These are phyloP conservation scores for Hamamelis virginiana DNA, from an alignment of 164 flowering plant genomes.

Conservation along the genomic window DNA sequence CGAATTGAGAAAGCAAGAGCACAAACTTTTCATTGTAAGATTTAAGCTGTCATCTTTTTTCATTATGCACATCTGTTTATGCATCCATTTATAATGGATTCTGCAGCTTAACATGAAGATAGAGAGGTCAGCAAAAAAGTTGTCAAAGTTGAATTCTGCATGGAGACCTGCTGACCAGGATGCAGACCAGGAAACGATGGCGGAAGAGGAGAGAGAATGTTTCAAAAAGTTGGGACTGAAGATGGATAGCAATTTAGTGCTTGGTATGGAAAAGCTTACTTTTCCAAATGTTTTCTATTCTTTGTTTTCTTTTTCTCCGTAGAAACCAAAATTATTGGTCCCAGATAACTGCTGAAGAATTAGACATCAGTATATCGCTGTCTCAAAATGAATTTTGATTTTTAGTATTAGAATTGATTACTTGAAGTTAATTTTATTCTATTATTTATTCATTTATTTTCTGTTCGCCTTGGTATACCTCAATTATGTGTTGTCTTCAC, in stretches of 20 bases:
- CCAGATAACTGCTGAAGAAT: background rate
- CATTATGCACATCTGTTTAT: constrained; percentile 3
- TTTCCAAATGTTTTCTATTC: background rate
- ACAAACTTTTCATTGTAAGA: constrained; percentile 67
- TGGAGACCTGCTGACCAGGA: constrained; percentile 52
- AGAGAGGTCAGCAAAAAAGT: constrained; percentile 48
- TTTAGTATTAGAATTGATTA: background rate
- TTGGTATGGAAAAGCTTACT: constrained; percentile 50
- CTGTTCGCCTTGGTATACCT: too few species aligned
- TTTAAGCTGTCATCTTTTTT: constrained; percentile 3
- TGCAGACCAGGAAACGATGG: constrained; percentile 65
- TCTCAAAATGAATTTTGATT: background rate
- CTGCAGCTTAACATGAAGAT: constrained; percentile 79
- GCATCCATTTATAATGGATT: background rate
- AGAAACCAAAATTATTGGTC: background rate
- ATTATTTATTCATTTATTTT: too few species aligned
- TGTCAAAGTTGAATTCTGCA: constrained; percentile 49
- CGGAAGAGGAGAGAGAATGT: constrained; percentile 78
- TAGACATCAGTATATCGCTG: background rate
- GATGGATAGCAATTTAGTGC: constrained; percentile 57
- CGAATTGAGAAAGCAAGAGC: constrained; percentile 64
- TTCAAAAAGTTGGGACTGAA: constrained; percentile 62
- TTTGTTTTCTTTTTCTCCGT: background rate
- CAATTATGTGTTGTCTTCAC: too few species aligned
- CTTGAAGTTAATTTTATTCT: too few species aligned